These are phyloP conservation scores for Hordeum marinum DNA, from an alignment of 176 grass and related monocot genomes.

Conservation along the genomic window DNA sequence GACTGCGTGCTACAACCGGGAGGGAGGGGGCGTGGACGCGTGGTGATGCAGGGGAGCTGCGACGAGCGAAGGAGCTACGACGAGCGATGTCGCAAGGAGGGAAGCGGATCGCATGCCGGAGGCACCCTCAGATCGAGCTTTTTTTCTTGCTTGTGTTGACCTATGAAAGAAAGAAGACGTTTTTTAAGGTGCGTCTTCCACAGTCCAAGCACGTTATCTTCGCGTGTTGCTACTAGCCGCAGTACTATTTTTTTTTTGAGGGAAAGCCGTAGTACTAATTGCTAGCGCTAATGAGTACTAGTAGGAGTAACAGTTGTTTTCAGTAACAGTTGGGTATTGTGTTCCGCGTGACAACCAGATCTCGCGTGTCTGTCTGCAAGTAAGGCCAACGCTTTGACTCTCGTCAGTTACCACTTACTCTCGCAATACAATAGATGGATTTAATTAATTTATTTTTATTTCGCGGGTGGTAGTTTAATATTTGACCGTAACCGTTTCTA, in stretches of 20 bases:
- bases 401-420: background rate
- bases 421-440: background rate
- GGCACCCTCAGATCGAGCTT: too few species aligned
- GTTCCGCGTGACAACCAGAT: background rate
- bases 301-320: background rate
- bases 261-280: too few species aligned
- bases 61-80: too few species aligned
- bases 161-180: too few species aligned
- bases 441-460: background rate
- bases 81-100: too few species aligned
- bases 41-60: too few species aligned
- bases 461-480: background rate
- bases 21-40: too few species aligned
- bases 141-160: too few species aligned
- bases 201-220: background rate
- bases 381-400: background rate
- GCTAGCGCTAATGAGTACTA: background rate
- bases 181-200: too few species aligned
- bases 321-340: background rate
- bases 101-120: too few species aligned
- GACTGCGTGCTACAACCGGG: too few species aligned
- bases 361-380: background rate
- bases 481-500: background rate
- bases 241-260: too few species aligned
- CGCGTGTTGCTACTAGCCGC: background rate